Evolutionary conservation across 495 filamentous ascomycete species (phyloP), one percentile per base, ranked within the genome.

Genomic region (Penicillium angulare): DNA sequence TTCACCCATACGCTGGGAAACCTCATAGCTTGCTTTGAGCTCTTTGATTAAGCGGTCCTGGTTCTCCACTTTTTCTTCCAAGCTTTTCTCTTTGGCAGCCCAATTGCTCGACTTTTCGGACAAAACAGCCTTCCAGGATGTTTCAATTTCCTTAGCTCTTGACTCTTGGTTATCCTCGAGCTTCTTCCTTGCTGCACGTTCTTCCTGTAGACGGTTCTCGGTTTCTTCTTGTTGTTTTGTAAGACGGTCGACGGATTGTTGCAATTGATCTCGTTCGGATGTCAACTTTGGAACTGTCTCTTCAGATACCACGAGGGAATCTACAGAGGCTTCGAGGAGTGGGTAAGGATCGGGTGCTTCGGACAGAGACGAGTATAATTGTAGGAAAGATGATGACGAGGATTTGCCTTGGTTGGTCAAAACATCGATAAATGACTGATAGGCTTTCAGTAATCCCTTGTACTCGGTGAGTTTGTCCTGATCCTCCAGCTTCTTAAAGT

Each of bases 321-420:
- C 93, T 42, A 99, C 85, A 16, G 92, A 96, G 15, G 93, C 91
- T 74, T 99, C 93, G 17, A 99, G 83, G 18, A 99, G 75, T 5
- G 93, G 95, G 59, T 97, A 99, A 16, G 93, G 93, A 68, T 99
- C 93, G 10, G 93, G 92, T 0, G 90, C 93, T 70, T 97, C 95
- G 34, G 92, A 96, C 15, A 99, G 72, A 7, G 91, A 86, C 12
- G 90, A 92, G 66, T 99, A 99, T 21, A 92, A 73, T 59, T 93
- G 89, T 27, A 97, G 73, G 63, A 97, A 97, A 9, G 93, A 85
- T 17, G 90, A 89, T 47, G 92, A 92, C 16, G 92, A 89, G 3
- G 88, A 80, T 64, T 97, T 97, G 42, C 90, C 89, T 56, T 96
- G 90, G 64, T 89, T 97, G 17, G 92, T 95, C 45, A 97, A 75